Percentiles rank a stretch among this genome's conserved stretches.
phyloP scores from a whole-genome alignment of 2,329 filamentous ascomycete genomes.

The Trichoderma gracile region DNA sequence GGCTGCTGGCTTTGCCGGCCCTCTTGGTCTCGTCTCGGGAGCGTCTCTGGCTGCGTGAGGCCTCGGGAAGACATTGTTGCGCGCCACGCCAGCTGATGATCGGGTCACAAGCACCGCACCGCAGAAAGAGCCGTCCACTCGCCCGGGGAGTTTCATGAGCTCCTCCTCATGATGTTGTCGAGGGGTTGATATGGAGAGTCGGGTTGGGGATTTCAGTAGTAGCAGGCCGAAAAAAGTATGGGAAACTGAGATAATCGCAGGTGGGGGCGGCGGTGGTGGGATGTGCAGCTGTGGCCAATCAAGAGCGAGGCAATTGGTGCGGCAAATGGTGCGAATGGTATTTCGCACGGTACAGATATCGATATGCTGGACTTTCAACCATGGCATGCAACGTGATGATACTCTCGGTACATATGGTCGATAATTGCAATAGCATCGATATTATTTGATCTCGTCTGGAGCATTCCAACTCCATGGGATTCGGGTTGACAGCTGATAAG shows the following conservation, averaged over 20 bases:
- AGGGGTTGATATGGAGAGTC: background rate
- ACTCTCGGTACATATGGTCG: no score
- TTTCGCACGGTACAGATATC: background rate
- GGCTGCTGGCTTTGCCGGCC: constrained; percentile 5
- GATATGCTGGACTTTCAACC: no score
- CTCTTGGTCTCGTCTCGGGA: constrained; percentile 26
- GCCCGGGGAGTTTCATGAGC: constrained; percentile 61
- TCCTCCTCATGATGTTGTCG: constrained; percentile 50
- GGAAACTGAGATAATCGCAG: constrained; percentile 20
- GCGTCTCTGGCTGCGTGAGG: constrained; percentile 32
- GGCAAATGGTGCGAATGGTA: background rate
- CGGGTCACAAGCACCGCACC: constrained; percentile 55
- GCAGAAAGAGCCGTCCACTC: constrained; percentile 62
- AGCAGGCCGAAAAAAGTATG: constrained; percentile 23
- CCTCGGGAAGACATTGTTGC: constrained; percentile 30
- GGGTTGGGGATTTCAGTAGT: background rate
- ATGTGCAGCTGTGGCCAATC: constrained; percentile 20
- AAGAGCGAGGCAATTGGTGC: background rate
- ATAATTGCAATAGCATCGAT: no score
- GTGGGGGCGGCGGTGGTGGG: constrained; percentile 17
- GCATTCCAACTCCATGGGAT: no score
- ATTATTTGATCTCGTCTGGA: no score
- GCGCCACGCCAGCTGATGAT: constrained; percentile 37
- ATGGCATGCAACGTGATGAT: no score
- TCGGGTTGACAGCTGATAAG: no score